Base-by-base conservation (phyloP, 1,284 basidiomycete genomes). In the Moesziomyces aphidis region DNA sequence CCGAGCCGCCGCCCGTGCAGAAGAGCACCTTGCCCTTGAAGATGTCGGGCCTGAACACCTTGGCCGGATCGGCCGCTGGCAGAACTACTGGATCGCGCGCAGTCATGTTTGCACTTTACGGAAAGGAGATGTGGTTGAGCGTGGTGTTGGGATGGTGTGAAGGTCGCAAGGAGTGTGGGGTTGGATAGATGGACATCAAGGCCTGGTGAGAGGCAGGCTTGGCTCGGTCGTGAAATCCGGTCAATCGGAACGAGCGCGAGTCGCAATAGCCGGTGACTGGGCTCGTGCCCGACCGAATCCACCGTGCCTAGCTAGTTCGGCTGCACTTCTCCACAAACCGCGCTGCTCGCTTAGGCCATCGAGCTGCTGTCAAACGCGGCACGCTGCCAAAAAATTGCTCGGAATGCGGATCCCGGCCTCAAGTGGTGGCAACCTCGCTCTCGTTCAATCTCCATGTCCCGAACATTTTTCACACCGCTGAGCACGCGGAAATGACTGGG, bases 1-100 rank as follows among this genome's bases (percentile, higher is more conserved):
- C 95, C 1, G 79, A 79, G 1, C 83, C 85, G 22, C 83, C 83
- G 31, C 84, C 81, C 0, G 94, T 97, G 85, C 92, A 94, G 86
- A 98, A 96, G 21, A 96, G 88, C 15, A 97, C 94, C 85, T 95
- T 97, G 78, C 93, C 94, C 76, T 90, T 90, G 89, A 97, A 97
- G 44, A 97, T 88, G 78, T 93, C 91, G 4, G 87, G 83, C 77
- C 89, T 90, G 88, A 96, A 97, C 24, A 79, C 61, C 42, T 56
- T 56, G 28, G 51, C 49, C 10, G 77, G 61, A 34, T 74, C 63
- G 9, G 72, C 72, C 23, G 72, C 55, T n/a, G 66, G 45, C 3
- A 70, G 63, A 17, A 59, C 48, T 17, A 74, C 67, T 4, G 72
- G 52, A 46, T 34, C 67, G 56, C 5, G 60, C 45, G 6, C 55